phyloP scores from a whole-genome alignment of 768 basidiomycete genomes.

The Jaapia argillacea region DNA sequence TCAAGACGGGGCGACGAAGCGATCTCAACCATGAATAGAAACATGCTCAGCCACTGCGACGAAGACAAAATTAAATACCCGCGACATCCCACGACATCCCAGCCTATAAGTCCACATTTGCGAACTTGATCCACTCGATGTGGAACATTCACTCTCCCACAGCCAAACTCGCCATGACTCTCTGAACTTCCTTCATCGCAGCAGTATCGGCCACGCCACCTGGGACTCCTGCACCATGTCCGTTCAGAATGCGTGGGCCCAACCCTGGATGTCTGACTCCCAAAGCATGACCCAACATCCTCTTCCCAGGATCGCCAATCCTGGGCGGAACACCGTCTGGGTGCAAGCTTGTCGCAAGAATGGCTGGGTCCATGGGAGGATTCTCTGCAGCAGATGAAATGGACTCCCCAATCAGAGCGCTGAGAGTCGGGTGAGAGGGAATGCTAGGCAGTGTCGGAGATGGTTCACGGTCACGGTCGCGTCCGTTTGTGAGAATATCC shows the following conservation, averaged over 20 bases:
- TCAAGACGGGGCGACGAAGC: too few species aligned
- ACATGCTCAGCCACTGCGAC: too few species aligned
- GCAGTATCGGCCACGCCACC: background rate
- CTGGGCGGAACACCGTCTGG: conserved; percentile 50
- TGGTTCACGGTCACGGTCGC: conserved; percentile 53
- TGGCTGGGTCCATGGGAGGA: conserved; percentile 55
- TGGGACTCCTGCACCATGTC: conserved; percentile 26
- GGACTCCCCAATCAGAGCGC: conserved; percentile 73
- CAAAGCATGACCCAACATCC: conserved; percentile 81
- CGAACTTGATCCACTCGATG: too few species aligned
- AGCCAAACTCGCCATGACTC: background rate
- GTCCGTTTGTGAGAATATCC: conserved; percentile 17
- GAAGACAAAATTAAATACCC: too few species aligned
- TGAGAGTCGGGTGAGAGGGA: conserved; percentile 77
- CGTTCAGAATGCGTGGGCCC: conserved; percentile 45
- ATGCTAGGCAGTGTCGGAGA: conserved; percentile 77
- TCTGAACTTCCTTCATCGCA: background rate
- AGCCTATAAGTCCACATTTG: too few species aligned
- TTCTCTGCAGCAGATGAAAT: conserved; percentile 41
- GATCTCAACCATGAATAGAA: too few species aligned
- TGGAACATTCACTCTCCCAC: background rate
- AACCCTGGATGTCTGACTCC: conserved; percentile 76
- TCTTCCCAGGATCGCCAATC: conserved; percentile 82
- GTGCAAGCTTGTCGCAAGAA: conserved; percentile 47
- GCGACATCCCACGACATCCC: too few species aligned